phyloP scores from a whole-genome alignment of 2,329 filamentous ascomycete genomes.

The Dactylellina haptotyla region DNA sequence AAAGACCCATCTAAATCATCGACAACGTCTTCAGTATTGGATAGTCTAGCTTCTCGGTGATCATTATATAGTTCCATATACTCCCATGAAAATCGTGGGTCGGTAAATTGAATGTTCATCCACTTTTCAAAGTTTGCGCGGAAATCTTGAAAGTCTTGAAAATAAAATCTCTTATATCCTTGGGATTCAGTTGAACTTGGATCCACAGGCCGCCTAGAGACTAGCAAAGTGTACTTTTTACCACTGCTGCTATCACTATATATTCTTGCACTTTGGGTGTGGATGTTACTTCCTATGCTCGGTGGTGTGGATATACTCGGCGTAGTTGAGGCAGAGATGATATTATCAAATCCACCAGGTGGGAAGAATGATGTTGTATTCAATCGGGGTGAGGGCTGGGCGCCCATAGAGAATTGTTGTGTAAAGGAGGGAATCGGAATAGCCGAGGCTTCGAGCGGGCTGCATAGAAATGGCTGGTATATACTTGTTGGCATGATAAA shows the following conservation, averaged over 20 bases:
- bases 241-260: neutral
- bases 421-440: neutral
- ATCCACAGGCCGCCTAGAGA: slow-evolving; percentile 11
- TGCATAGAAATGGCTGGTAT: neutral
- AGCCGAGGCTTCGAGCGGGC: neutral
- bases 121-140: slow-evolving; percentile 17
- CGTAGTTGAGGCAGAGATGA: too few species aligned
- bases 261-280: neutral
- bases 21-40: slow-evolving; percentile 9
- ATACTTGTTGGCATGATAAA: slow-evolving; percentile 3
- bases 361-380: too few species aligned
- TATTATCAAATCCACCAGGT: too few species aligned
- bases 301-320: neutral
- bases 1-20: slow-evolving; percentile 38
- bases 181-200: slow-evolving; percentile 6
- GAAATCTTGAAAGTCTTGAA: slow-evolving; percentile 26
- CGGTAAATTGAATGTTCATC: slow-evolving; percentile 10
- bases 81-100: slow-evolving; percentile 29
- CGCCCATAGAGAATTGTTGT: too few species aligned
- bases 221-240: slow-evolving; percentile 8
- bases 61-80: slow-evolving; percentile 37
- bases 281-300: neutral
- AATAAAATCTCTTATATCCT: slow-evolving; percentile 23
- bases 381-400: too few species aligned
- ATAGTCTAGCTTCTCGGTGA: neutral